Percentiles rank a stretch among this genome's conserved stretches.
Evolutionary conservation across 345 rosid species (phyloP).

Genomic region (Lumnitzera racemosa): DNA sequence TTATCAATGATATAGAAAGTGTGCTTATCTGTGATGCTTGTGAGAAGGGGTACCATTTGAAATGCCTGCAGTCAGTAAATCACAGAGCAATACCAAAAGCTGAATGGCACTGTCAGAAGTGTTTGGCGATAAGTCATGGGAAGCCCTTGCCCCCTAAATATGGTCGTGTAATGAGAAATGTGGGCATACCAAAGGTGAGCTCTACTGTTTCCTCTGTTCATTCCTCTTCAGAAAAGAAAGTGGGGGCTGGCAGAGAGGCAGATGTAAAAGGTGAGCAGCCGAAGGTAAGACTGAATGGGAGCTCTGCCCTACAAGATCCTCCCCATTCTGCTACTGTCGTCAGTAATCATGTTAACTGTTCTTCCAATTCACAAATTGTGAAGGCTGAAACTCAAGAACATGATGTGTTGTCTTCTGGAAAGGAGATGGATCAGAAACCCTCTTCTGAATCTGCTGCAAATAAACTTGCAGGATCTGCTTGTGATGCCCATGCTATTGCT

Average conservation of each 20-base stretch:
- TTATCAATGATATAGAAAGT: constrained; percentile 66
- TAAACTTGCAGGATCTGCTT: constrained; percentile 13
- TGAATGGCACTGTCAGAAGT: constrained; percentile 92
- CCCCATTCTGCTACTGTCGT: constrained; percentile 21
- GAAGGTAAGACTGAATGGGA: constrained; percentile 33
- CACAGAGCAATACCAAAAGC: constrained; percentile 65
- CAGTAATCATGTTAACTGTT: constrained; percentile 15
- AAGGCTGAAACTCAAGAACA: constrained; percentile 19
- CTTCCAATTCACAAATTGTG: constrained; percentile 21
- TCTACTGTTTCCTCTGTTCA: constrained; percentile 36
- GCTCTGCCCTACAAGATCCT: constrained; percentile 23
- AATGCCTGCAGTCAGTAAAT: constrained; percentile 59
- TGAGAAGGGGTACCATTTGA: constrained; percentile 86
- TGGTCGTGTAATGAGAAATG: constrained; percentile 74
- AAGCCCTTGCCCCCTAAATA: constrained; percentile 86
- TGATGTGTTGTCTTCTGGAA: constrained; percentile 10
- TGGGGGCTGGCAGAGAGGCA: constrained; percentile 18
- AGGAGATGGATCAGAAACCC: constrained; percentile 19
- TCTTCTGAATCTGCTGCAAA: constrained; percentile 17
- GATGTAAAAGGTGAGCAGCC: constrained; percentile 40
- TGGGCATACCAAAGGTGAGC: constrained; percentile 42
- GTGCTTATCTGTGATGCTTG: constrained; percentile 85
- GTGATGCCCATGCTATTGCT: constrained; percentile 17
- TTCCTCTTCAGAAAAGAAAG: constrained; percentile 49
- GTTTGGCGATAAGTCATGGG: constrained; percentile 57